Conservation (phyloP, 257 asterid species). For the Nicotiana paniculata region DNA sequence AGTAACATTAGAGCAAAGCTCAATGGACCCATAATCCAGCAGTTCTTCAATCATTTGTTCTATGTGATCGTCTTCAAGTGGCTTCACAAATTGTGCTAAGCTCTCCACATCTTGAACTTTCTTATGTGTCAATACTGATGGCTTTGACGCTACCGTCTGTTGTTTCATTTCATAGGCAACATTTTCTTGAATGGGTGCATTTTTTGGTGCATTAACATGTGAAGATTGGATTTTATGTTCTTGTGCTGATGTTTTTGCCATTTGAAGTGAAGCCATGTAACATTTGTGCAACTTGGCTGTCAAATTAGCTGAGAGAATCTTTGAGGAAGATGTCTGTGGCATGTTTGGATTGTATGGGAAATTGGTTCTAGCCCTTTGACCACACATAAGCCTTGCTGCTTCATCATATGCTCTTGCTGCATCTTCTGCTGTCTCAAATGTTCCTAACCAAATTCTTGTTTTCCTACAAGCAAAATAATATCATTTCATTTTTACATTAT, state of each 20-base stretch:
- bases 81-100: constrained; percentile 17
- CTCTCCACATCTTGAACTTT: constrained; percentile 6
- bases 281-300: constrained; percentile 85
- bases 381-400: constrained; percentile 85
- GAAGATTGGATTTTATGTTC: neutral
- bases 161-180: neutral
- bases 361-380: constrained; percentile 74
- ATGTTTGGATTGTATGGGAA: constrained; percentile 51
- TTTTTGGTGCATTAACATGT: neutral
- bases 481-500: neutral
- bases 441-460: constrained; percentile 90
- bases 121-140: neutral
- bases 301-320: constrained; percentile 56
- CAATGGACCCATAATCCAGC: constrained; percentile 66
- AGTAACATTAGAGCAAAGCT: constrained; percentile 41
- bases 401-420: constrained; percentile 89
- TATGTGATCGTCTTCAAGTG: constrained; percentile 68
- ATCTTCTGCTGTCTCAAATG: constrained; percentile 91
- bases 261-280: constrained; percentile 52
- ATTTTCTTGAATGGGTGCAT: neutral
- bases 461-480: constrained; percentile 35
- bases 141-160: neutral
- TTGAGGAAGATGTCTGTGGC: constrained; percentile 43
- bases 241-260: constrained; percentile 25
- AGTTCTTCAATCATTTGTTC: constrained; percentile 88